phyloP scores from a whole-genome alignment of 257 asterid genomes.

The Ocimum tenuiflorum region DNA sequence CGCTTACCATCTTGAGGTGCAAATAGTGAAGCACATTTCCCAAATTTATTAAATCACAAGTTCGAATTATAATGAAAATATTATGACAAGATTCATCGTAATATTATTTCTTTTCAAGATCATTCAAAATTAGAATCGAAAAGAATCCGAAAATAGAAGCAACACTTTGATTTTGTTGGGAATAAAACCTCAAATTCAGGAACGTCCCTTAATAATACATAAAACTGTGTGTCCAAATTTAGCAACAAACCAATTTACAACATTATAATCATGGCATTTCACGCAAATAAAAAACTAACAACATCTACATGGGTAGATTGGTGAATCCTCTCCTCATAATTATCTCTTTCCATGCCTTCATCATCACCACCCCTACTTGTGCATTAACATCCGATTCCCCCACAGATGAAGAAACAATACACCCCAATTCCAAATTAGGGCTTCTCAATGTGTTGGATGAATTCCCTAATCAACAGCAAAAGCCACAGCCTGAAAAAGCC shows the following conservation, averaged over 20 bases:
- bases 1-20: too few relatives aligned
- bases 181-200: not conserved
- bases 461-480: not conserved
- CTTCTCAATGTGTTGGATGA: not conserved
- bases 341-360: conserved; percentile 6
- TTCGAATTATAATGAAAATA: too few relatives aligned
- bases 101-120: too few relatives aligned
- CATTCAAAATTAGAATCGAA: too few relatives aligned
- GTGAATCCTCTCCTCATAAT: conserved; percentile 26
- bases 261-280: not conserved
- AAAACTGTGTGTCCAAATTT: not conserved
- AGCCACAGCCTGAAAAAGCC: not conserved
- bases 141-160: too few relatives aligned
- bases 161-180: not conserved
- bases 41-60: too few relatives aligned
- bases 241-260: not conserved
- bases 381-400: not conserved
- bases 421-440: not conserved
- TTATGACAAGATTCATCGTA: too few relatives aligned
- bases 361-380: conserved; percentile 1
- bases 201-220: not conserved
- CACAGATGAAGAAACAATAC: not conserved
- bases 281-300: not conserved
- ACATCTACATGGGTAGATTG: conserved; percentile 19
- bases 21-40: too few relatives aligned